Evolutionary conservation across 2,329 filamentous ascomycete genomes (phyloP).

Genomic region (Phialophora tarda): DNA sequence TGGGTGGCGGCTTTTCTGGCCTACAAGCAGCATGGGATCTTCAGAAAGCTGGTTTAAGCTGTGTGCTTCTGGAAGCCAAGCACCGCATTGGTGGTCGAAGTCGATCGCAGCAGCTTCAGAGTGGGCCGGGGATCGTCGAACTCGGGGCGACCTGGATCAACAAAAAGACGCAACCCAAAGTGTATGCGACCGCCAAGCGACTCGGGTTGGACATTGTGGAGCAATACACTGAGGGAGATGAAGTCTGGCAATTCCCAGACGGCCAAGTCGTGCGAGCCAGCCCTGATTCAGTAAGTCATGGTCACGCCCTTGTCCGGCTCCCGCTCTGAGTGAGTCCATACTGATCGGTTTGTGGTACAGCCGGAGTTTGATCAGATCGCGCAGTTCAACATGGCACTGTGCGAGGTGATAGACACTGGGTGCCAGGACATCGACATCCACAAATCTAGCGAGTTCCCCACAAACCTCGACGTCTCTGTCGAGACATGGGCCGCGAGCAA

Average conservation of each 20-base stretch:
- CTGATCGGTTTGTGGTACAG: constrained; percentile 10
- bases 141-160: constrained; percentile 67
- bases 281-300: constrained; percentile 19
- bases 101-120: constrained; percentile 47
- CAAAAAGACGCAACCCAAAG: constrained; percentile 56
- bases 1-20: constrained; percentile 55
- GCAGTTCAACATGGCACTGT: constrained; percentile 20
- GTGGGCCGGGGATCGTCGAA: constrained; percentile 49
- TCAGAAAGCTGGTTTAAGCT: constrained; percentile 46
- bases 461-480: constrained; percentile 22
- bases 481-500: constrained; percentile 24
- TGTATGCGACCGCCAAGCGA: constrained; percentile 47
- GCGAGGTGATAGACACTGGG: constrained; percentile 13
- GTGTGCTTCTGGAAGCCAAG: constrained; percentile 56
- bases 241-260: constrained; percentile 49
- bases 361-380: constrained; percentile 8
- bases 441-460: constrained; percentile 17
- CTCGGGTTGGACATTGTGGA: constrained; percentile 51
- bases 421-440: constrained; percentile 19
- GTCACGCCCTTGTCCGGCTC: not conserved
- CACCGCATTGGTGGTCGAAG: constrained; percentile 60
- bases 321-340: not conserved
- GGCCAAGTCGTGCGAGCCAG: constrained; percentile 37
- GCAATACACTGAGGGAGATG: constrained; percentile 56
- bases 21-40: constrained; percentile 47